Percentiles rank a stretch among this genome's conserved stretches.
phyloP scores from a whole-genome alignment of 2,329 filamentous ascomycete species.

The Botrytis pseudocinerea region DNA sequence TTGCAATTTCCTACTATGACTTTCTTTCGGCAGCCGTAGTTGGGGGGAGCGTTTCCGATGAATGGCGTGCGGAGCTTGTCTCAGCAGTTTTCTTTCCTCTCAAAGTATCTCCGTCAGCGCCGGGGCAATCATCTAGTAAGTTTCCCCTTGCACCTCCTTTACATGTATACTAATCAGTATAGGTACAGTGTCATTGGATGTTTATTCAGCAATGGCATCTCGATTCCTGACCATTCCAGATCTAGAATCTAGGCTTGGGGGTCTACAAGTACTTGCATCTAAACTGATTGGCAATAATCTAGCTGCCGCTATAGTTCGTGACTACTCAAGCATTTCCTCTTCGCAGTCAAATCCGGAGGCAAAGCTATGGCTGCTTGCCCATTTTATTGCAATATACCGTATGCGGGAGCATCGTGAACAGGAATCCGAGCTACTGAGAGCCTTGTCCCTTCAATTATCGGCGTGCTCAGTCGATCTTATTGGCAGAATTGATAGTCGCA shows the following conservation, averaged over 20 bases:
- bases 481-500: conserved; percentile 43
- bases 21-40: conserved; percentile 36
- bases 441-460: conserved; percentile 56
- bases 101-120: background rate
- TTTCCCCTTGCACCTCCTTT: background rate
- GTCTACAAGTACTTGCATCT: conserved; percentile 33
- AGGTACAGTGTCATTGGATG: conserved; percentile 31
- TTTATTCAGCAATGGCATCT: conserved; percentile 38
- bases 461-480: conserved; percentile 54
- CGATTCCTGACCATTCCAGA: conserved; percentile 39
- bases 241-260: conserved; percentile 31
- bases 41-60: background rate
- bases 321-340: conserved; percentile 32
- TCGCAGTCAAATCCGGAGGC: conserved; percentile 36
- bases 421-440: conserved; percentile 49
- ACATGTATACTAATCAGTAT: conserved; percentile 4
- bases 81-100: background rate
- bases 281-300: conserved; percentile 35
- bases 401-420: conserved; percentile 42
- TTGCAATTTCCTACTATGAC: conserved; percentile 38
- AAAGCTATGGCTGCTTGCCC: conserved; percentile 65
- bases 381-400: conserved; percentile 61
- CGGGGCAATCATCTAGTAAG: background rate
- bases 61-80: conserved; percentile 11
- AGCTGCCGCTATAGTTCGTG: conserved; percentile 35